phyloP scores from a whole-genome alignment of 2,329 filamentous ascomycete species.

The Diaporthe vexans region DNA sequence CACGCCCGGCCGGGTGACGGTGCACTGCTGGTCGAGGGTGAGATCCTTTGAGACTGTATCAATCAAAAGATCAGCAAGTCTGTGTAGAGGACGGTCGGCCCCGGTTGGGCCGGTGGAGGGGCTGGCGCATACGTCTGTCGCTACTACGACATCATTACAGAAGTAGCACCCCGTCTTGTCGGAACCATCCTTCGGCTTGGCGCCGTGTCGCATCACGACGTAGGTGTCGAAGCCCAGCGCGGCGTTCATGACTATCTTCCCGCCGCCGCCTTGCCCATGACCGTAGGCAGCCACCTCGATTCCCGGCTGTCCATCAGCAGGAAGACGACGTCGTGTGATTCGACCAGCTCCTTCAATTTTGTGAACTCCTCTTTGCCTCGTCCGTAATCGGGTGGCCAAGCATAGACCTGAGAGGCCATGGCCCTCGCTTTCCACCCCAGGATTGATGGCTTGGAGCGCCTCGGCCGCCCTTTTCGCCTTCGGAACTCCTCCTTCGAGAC shows the following conservation, averaged over 20 bases:
- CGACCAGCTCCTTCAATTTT: constrained; percentile 79
- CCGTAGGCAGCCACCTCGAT: constrained; percentile 93
- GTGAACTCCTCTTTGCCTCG: constrained; percentile 80
- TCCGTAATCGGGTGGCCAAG: constrained; percentile 89
- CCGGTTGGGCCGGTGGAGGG: constrained; percentile 45
- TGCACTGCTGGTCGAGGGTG: constrained; percentile 97
- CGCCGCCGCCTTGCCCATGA: constrained; percentile 94
- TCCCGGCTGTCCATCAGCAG: constrained; percentile 98
- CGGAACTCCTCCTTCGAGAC: constrained; percentile 83
- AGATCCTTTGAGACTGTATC: constrained; percentile 86
- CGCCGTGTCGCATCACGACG: constrained; percentile 95
- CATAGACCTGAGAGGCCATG: constrained; percentile 91
- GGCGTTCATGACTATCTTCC: constrained; percentile 97
- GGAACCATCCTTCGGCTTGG: constrained; percentile 69
- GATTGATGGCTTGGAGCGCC: constrained; percentile 87
- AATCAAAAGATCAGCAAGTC: constrained; percentile 45
- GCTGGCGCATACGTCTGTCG: constrained; percentile 77
- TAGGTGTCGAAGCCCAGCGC: constrained; percentile 97
- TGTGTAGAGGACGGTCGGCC: constrained; percentile 51
- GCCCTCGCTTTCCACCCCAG: constrained; percentile 86
- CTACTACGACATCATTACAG: constrained; percentile 97
- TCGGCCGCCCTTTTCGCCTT: constrained; percentile 88
- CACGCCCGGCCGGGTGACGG: constrained; percentile 92
- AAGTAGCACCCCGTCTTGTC: constrained; percentile 91
- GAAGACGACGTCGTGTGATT: constrained; percentile 92